Conservation (phyloP, 441 rosid species). For the Pelargonium citronellum region DNA sequence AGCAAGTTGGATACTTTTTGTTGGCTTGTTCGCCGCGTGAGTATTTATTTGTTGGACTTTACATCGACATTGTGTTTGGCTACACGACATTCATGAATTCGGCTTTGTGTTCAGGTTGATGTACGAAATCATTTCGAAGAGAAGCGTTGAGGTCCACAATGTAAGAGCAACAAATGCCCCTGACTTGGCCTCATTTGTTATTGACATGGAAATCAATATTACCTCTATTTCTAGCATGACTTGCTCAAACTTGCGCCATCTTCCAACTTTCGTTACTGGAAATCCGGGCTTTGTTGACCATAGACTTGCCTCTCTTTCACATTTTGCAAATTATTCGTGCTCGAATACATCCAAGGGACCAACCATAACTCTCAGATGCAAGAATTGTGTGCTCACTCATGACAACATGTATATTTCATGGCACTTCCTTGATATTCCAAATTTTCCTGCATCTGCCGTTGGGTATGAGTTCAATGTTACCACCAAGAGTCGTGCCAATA, state of each 20-base stretch:
- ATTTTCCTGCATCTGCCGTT: slow-evolving; percentile 74
- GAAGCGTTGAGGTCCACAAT: slow-evolving; percentile 80
- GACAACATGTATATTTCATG: slow-evolving; percentile 74
- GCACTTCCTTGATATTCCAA: slow-evolving; percentile 82
- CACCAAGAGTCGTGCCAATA: slow-evolving; percentile 39
- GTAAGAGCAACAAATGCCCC: slow-evolving; percentile 77
- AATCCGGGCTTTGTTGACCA: slow-evolving; percentile 57
- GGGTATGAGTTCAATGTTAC: slow-evolving; percentile 79
- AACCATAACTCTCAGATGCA: slow-evolving; percentile 63
- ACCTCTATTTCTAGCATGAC: slow-evolving; percentile 85
- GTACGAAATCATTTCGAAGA: slow-evolving; percentile 78
- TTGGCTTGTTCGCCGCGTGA: slow-evolving; percentile 89
- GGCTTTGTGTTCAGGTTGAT: slow-evolving; percentile 75
- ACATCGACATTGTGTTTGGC: slow-evolving; percentile 32
- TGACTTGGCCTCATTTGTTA: slow-evolving; percentile 60
- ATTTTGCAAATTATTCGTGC: slow-evolving; percentile 57
- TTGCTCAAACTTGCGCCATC: slow-evolving; percentile 66
- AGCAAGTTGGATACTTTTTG: slow-evolving; percentile 92
- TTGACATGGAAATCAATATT: slow-evolving; percentile 74
- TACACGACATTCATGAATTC: too few species aligned
- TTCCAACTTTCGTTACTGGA: slow-evolving; percentile 54
- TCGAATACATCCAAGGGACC: slow-evolving; percentile 72
- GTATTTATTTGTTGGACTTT: too few species aligned
- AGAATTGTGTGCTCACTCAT: slow-evolving; percentile 42
- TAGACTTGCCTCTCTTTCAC: slow-evolving; percentile 44